Evolutionary conservation across 2,329 filamentous ascomycete genomes (phyloP), one percentile per base, ranked within the genome.

Genomic region (Akanthomyces muscarius): DNA sequence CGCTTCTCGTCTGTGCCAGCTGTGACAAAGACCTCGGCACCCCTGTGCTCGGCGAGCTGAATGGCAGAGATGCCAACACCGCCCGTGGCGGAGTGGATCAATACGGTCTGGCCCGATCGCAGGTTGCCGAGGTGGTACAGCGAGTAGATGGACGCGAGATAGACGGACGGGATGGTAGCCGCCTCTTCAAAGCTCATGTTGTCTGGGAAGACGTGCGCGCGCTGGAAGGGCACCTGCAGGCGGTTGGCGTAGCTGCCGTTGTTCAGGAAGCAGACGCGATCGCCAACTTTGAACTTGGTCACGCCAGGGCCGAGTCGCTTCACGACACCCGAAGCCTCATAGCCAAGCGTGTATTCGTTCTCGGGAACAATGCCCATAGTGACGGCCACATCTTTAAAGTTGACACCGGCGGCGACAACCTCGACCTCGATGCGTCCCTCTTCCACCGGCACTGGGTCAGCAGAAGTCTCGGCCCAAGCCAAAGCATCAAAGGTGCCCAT

Each of bases 1-100:
- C 63, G 67, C 65, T 79, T 77, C 33, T 71, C 67, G 0, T 69
- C 41, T 0, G 61, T 70, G 6, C 69, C 66, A 10, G 71, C 71
- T 0, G 73, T 75, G 8, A 64, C 66, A 41, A 70, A 74, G 1
- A 76, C 65, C 13, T 68, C 66, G 4, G 71, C 71, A 0, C 71
- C 71, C 18, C 66, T 56, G 51, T 65, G 65, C 30, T 70, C 57
- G 1, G 67, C 67, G 1, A 77, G 57, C 50, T 69, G 65, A 0
- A 77, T 65, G 1, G 73, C 73, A 1, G 71, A 68, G 16, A 71
- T 69, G 0, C 75, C 76, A 0, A 73, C 66, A 1, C 69, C 71
- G 2, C 74, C 73, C 0, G 68, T 66, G 2, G 69, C 76, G 0
- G 70, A 65, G 57, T 78, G 76, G 4, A 77, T 73, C 2, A 78